Percentiles rank a stretch among this genome's conserved stretches.
Evolutionary conservation across 2,329 filamentous ascomycete genomes (phyloP).

Genomic region (Coleophoma crateriformis): DNA sequence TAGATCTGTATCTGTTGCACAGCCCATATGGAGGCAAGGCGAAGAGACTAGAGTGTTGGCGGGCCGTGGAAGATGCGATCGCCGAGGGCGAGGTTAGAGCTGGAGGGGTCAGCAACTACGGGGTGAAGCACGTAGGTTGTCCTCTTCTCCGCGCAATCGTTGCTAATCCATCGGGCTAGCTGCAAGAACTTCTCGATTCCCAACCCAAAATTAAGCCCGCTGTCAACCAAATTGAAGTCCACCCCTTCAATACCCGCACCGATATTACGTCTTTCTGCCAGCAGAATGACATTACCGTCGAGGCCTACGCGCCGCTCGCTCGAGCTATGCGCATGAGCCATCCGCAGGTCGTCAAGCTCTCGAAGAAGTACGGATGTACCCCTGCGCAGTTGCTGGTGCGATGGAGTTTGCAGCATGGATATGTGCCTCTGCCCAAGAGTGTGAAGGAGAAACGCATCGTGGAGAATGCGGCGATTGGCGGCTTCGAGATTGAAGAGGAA

Average conservation of each 20-base stretch:
- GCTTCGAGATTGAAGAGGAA: slow-evolving; percentile 54
- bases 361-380: slow-evolving; percentile 64
- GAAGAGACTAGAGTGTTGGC: slow-evolving; percentile 68
- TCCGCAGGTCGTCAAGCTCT: slow-evolving; percentile 53
- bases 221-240: slow-evolving; percentile 78
- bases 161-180: slow-evolving; percentile 4
- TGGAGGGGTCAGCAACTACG: slow-evolving; percentile 75
- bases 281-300: slow-evolving; percentile 61
- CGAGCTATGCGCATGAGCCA: slow-evolving; percentile 66
- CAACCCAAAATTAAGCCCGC: slow-evolving; percentile 53
- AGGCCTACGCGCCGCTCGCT: slow-evolving; percentile 77
- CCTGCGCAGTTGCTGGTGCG: slow-evolving; percentile 70
- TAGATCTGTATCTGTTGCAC: slow-evolving; percentile 76
- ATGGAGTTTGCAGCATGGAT: slow-evolving; percentile 73
- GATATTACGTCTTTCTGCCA: slow-evolving; percentile 63
- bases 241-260: slow-evolving; percentile 73
- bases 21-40: slow-evolving; percentile 70
- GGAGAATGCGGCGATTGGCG: slow-evolving; percentile 57
- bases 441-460: slow-evolving; percentile 53
- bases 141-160: not conserved
- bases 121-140: slow-evolving; percentile 60
- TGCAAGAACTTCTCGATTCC: slow-evolving; percentile 23
- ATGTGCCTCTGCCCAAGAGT: slow-evolving; percentile 71
- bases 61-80: slow-evolving; percentile 71
- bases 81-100: slow-evolving; percentile 63